Percentiles rank a stretch among this genome's conserved stretches.
These are phyloP conservation scores for Saccharomycopsis selenospora DNA, from an alignment of 805 yeast genomes.

Conservation along the genomic window DNA sequence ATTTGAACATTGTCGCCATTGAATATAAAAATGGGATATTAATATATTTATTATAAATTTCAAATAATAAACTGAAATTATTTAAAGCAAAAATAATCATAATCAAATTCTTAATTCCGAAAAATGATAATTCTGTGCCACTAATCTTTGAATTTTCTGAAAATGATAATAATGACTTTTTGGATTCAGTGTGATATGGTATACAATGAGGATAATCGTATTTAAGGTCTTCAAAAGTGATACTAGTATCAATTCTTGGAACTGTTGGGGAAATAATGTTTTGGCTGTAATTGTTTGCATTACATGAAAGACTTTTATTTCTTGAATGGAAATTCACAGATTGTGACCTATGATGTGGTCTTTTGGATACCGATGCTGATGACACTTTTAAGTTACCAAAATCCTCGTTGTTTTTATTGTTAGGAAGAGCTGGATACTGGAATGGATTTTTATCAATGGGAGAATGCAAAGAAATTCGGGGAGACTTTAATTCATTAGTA, in stretches of 20 bases:
- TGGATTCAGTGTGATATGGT: slow-evolving; percentile 18
- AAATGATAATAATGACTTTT: slow-evolving; percentile 14
- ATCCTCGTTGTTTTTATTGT: background rate
- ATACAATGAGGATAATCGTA: slow-evolving; percentile 20
- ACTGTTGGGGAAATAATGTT: slow-evolving; percentile 8
- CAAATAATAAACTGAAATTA: slow-evolving; percentile 32
- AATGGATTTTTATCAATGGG: background rate
- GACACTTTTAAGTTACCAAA: background rate
- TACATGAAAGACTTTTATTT: slow-evolving; percentile 18
- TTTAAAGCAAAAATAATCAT: slow-evolving; percentile 33
- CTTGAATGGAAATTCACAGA: slow-evolving; percentile 21
- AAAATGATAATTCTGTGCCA: slow-evolving; percentile 11
- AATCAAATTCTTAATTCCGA: slow-evolving; percentile 35
- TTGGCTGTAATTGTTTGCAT: background rate
- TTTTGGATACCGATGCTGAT: background rate
- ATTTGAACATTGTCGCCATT: slow-evolving; percentile 27
- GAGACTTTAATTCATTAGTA: background rate
- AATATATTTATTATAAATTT: slow-evolving; percentile 28
- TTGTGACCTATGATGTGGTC: slow-evolving; percentile 15
- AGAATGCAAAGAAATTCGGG: background rate
- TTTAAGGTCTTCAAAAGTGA: slow-evolving; percentile 15
- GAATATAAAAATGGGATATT: slow-evolving; percentile 30
- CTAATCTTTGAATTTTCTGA: background rate
- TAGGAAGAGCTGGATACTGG: background rate
- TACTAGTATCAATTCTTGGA: slow-evolving; percentile 3